Evolutionary conservation across 768 basidiomycete species (phyloP).

Genomic region (Phylloporus sp.): DNA sequence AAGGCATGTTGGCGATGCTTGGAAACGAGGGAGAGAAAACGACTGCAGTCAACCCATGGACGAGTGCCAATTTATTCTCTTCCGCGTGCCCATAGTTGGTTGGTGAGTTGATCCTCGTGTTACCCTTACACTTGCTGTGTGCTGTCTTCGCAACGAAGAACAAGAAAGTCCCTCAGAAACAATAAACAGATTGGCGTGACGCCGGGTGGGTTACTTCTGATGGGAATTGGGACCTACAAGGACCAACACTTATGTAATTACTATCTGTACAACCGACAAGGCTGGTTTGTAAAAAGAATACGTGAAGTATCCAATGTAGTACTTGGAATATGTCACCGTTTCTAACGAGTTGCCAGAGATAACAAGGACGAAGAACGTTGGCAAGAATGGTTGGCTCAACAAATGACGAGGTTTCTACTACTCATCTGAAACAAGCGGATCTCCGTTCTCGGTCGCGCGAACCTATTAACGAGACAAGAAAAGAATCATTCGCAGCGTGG

Average conservation of each 20-base stretch:
- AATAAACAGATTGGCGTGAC: constrained; percentile 9
- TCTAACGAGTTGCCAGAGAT: no score
- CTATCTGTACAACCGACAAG: neutral
- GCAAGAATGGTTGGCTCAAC: no score
- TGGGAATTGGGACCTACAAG: constrained; percentile 13
- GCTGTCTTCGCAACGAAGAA: constrained; percentile 12
- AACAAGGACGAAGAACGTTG: no score
- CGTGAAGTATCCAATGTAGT: no score
- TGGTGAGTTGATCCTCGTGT: neutral
- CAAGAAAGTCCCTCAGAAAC: constrained; percentile 5
- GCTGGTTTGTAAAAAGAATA: no score
- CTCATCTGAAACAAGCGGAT: no score
- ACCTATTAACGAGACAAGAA: no score
- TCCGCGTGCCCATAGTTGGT: neutral
- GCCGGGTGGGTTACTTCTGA: constrained; percentile 1
- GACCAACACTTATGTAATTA: constrained; percentile 8
- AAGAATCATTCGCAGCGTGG: no score
- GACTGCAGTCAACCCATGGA: no score
- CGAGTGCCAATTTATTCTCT: constrained; percentile 11
- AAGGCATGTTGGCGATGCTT: constrained; percentile 4
- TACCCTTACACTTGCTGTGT: constrained; percentile 4
- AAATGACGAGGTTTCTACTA: no score
- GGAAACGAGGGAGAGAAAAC: neutral
- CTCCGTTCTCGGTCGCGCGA: no score
- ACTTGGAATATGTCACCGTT: no score